Evolutionary conservation across 1,139 yeast species (phyloP).

Genomic region (Sugiyamaella paludigena): DNA sequence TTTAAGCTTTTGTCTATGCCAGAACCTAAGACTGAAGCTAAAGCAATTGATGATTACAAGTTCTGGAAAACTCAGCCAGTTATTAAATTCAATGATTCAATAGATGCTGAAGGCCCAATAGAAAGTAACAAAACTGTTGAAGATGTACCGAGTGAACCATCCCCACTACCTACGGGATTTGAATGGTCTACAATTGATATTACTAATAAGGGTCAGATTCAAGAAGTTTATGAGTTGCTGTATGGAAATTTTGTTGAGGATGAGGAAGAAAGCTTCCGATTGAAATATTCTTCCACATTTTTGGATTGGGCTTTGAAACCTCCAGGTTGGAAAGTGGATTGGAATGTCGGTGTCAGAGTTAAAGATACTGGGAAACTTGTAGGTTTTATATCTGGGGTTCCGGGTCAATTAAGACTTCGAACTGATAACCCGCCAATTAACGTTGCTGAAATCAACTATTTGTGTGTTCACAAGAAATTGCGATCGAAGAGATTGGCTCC

Average conservation of each 20-base stretch:
- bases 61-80: constrained; percentile 99
- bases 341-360: constrained; percentile 94
- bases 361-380: constrained; percentile 71
- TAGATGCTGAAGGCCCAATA: constrained; percentile 79
- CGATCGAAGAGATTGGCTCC: constrained; percentile 95
- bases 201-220: constrained; percentile 53
- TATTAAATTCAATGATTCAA: constrained; percentile 62
- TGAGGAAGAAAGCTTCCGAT: constrained; percentile 85
- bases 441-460: constrained; percentile 87
- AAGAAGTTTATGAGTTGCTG: constrained; percentile 73
- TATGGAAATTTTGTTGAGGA: constrained; percentile 95
- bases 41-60: constrained; percentile 85
- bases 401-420: constrained; percentile 66
- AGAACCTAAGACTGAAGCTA: constrained; percentile 30
- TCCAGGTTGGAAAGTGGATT: constrained; percentile 86
- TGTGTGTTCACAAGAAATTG: constrained; percentile 90
- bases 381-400: constrained; percentile 91
- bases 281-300: constrained; percentile 80
- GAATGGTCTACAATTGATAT: constrained; percentile 88
- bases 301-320: constrained; percentile 92
- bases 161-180: constrained; percentile 70
- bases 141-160: constrained; percentile 69
- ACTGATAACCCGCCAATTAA: constrained; percentile 47
- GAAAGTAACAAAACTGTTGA: constrained; percentile 61
- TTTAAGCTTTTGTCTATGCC: constrained; percentile 38